Evolutionary conservation across 345 rosid species (phyloP), one percentile per base, ranked within the genome.

Genomic region (Anastatica hierochuntica): DNA sequence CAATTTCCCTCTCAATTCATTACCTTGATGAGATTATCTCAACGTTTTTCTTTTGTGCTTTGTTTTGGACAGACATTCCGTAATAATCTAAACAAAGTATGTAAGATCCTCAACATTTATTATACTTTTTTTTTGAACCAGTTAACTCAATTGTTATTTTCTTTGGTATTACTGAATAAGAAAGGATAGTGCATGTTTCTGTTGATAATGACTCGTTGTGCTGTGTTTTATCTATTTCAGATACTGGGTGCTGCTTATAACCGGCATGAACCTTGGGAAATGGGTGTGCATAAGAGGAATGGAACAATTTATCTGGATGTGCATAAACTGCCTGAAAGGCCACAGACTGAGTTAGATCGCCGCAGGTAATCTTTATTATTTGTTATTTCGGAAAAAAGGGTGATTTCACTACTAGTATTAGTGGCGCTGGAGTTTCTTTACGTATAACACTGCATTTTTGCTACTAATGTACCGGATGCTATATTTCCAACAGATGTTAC

Each of bases 221-320:
- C 30, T 26, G 20, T 59, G 23, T 14, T 74, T 31, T 35, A 55
- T 49, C 4, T 53, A 20, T 29, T 50, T 68, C 64, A 90, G 98
- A 92, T 92, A 68, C 23, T 92, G 63, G 86, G 84, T 31, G 77
- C 97, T 72, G 88, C 97, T 56, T 92, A 92, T 72, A 73, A 78
- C 56, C 72, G 76, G 59, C 71, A 77, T 54, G 98, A 88, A 43
- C 85, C 97, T 23, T 92, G 98, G 98, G 96, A 88, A 78, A 92
- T 92, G 97, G 98, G 98, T 9, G 97, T 92, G 73, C 98, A 92
- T 69, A 88, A 85, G 76, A 78, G 97, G 78, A 85, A 88, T 63
- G 97, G 97, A 43, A 84, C 78, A 17, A 85, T 92, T 46, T 88
- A 92, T 76, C 83, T 85, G 41, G 97, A 92, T 60, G 90, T 83